Evolutionary conservation across 1,139 yeast species (phyloP).

Genomic region (Nakaseomyces delphensis): DNA sequence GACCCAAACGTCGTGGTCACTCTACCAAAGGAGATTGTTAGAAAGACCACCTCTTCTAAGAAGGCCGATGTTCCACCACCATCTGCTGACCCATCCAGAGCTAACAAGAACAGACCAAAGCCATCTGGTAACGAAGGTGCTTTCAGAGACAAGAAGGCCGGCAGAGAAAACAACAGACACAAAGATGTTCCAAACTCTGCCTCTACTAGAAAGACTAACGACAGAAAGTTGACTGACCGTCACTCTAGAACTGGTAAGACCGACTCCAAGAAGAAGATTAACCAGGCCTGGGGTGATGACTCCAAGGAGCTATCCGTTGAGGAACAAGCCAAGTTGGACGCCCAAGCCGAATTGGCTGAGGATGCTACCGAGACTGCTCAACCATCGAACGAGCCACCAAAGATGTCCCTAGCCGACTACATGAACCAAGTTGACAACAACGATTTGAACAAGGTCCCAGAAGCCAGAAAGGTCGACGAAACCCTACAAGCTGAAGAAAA

Average conservation of each 20-base stretch:
- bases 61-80: conserved; percentile 82
- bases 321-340: conserved; percentile 8
- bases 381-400: conserved; percentile 43
- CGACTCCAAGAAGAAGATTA: conserved; percentile 77
- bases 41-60: conserved; percentile 76
- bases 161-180: conserved; percentile 55
- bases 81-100: conserved; percentile 71
- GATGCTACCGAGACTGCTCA: conserved; percentile 40
- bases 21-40: conserved; percentile 69
- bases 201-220: conserved; percentile 47
- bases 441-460: conserved; percentile 37
- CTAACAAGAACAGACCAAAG: conserved; percentile 62
- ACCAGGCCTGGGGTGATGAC: conserved; percentile 81
- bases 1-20: conserved; percentile 44
- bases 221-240: conserved; percentile 57
- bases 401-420: conserved; percentile 57
- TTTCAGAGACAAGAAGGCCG: conserved; percentile 58
- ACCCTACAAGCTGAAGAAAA: conserved; percentile 45
- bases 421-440: conserved; percentile 46
- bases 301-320: conserved; percentile 39
- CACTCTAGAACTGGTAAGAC: conserved; percentile 75
- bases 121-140: conserved; percentile 88
- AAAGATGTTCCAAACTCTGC: conserved; percentile 54
- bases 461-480: conserved; percentile 37
- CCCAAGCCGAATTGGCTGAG: conserved; percentile 36